Evolutionary conservation across 2,329 filamentous ascomycete species (phyloP).

Genomic region (Bipolaris cookei): DNA sequence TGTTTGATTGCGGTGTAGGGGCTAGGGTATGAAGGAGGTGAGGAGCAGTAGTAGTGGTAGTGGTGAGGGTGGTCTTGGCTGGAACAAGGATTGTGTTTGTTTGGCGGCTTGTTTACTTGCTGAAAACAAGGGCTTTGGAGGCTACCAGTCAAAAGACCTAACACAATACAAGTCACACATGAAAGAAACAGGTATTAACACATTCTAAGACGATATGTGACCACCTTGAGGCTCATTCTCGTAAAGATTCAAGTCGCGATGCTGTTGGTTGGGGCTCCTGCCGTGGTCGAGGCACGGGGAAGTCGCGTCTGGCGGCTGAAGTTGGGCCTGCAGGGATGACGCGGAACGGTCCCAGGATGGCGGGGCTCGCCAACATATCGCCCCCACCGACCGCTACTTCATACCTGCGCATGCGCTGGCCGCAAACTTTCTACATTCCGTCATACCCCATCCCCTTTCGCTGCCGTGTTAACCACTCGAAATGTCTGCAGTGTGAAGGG

Average conservation of each 20-base stretch:
- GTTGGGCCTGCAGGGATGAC: slow-evolving; percentile 20
- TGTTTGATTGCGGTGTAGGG: neutral
- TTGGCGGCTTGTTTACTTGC: slow-evolving; percentile 46
- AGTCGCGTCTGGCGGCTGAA: slow-evolving; percentile 32
- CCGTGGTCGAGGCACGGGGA: slow-evolving; percentile 17
- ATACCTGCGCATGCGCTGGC: slow-evolving; percentile 29
- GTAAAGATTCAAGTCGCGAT: slow-evolving; percentile 9
- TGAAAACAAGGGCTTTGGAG: slow-evolving; percentile 25
- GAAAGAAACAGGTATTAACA: neutral
- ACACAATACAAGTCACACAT: neutral
- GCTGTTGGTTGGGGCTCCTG: slow-evolving; percentile 22
- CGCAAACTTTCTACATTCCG: slow-evolving; percentile 28
- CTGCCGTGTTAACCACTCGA: slow-evolving; percentile 21
- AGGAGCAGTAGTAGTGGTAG: neutral
- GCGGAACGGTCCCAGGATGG: slow-evolving; percentile 16
- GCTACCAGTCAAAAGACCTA: slow-evolving; percentile 4
- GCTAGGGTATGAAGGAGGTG: neutral
- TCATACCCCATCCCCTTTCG: slow-evolving; percentile 24
- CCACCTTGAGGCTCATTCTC: neutral
- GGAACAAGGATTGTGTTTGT: slow-evolving; percentile 30
- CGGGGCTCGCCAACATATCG: slow-evolving; percentile 31
- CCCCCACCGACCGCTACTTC: slow-evolving; percentile 33
- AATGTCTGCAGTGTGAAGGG: slow-evolving; percentile 52
- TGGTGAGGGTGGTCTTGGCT: slow-evolving; percentile 4
- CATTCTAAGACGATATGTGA: neutral